Base-by-base conservation (phyloP, 75 land plant genomes). In the Sequoiadendron giganteum region DNA sequence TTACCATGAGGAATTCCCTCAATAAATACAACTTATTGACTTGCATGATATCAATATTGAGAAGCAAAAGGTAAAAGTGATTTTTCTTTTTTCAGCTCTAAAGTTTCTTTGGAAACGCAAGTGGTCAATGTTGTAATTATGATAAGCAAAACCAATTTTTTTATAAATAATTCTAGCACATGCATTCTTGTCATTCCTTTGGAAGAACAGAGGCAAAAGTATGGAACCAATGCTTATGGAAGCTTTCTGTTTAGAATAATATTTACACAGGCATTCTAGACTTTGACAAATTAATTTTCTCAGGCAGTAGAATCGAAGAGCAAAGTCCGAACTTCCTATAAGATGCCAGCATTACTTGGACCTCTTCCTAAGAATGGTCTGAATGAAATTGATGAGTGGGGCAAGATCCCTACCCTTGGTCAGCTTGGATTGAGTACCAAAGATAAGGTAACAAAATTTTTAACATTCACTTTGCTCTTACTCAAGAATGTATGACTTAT, bases 281-380 rank as follows among this genome's bases (percentile, higher is more conserved):
- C 8, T 85, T 85, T 61, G 86, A 85, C 58, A 10, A 21, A 2
- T 38, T 19, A 85, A 85, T 34, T 55, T 85, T 38, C 28, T 13
- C 97, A 98, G 99, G 93, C 95, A 87, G 97, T 97, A 88, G 99
- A 98, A 90, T 90, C 91, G 14, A 93, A 91, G 21, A 89, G 94
- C 86, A 86, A 65, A 43, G 87, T 98, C 30, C 89, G 97, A 82
- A 80, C 90, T 73, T 94, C 95, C 86, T 88, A 89, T 54, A 93
- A 91, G 87, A 58, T 93, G 87, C 99, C 99, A 73, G 25, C 75
- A 30, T 88, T 90, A 56, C 90, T 98, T 45, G 99, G 95, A 32
- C 97, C 97, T 54, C 87, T 91, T 73, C 97, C 99, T 0, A 85
- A 87, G 72, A 88, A 15, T 30, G 52, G 86, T 86, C 36, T 76